Evolutionary conservation across 768 basidiomycete genomes (phyloP).

Genomic region (Auricularia auricula-judae): DNA sequence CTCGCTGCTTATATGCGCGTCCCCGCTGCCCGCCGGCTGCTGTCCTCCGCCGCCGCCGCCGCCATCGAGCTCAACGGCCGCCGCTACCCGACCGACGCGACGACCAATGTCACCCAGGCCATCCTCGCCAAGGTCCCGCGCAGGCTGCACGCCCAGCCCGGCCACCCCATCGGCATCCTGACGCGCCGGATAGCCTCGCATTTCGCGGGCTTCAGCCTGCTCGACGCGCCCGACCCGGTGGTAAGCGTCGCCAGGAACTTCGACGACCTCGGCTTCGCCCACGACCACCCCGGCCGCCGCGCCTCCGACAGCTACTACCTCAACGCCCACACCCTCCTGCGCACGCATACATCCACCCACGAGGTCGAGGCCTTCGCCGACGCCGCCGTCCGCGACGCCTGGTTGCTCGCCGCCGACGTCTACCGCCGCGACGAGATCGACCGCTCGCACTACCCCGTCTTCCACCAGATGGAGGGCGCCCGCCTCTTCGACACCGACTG

Average conservation of each 20-base stretch:
- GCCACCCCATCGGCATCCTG: conserved; percentile 82
- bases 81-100: conserved; percentile 62
- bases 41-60: neutral
- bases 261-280: conserved; percentile 89
- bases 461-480: conserved; percentile 97
- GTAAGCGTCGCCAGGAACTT: conserved; percentile 91
- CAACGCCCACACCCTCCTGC: conserved; percentile 81
- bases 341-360: conserved; percentile 97
- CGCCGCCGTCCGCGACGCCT: conserved; percentile 49
- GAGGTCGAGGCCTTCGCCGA: conserved; percentile 77
- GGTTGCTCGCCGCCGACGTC: conserved; percentile 93
- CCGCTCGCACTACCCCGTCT: conserved; percentile 90
- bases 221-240: conserved; percentile 44
- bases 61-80: conserved; percentile 37
- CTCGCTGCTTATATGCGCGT: too few relatives aligned
- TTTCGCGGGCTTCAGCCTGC: conserved; percentile 26
- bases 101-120: conserved; percentile 76
- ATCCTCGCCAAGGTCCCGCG: conserved; percentile 74
- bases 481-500: conserved; percentile 43
- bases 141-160: conserved; percentile 60
- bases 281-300: conserved; percentile 86
- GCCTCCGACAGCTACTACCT: conserved; percentile 93
- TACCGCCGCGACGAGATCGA: conserved; percentile 98
- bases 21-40: neutral
- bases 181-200: conserved; percentile 76